phyloP scores from a whole-genome alignment of 1,139 yeast species.

The Maudiozyma humilis region DNA sequence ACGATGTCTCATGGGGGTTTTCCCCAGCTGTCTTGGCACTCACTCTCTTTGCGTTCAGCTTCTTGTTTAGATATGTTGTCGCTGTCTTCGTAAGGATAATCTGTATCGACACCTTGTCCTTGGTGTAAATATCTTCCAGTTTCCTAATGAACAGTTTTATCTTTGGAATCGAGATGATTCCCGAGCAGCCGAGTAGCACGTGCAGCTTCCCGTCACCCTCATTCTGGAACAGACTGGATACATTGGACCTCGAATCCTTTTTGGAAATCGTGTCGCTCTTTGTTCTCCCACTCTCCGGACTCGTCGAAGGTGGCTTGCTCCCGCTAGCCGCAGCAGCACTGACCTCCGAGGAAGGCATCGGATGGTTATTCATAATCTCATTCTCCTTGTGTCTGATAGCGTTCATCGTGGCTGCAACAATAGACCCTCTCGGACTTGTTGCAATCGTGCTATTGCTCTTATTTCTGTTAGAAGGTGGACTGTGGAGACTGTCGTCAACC shows the following conservation, averaged over 20 bases:
- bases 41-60: not conserved
- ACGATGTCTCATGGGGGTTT: not conserved
- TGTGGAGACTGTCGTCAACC: slow-evolving; percentile 57
- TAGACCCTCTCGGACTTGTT: slow-evolving; percentile 2
- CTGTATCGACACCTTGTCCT: slow-evolving; percentile 65
- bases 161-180: slow-evolving; percentile 71
- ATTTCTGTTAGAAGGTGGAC: slow-evolving; percentile 16
- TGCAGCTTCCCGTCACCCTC: slow-evolving; percentile 89
- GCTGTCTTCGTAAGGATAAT: slow-evolving; percentile 73
- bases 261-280: slow-evolving; percentile 31
- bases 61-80: slow-evolving; percentile 52
- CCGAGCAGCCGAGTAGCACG: slow-evolving; percentile 79
- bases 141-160: slow-evolving; percentile 65
- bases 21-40: not conserved
- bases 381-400: slow-evolving; percentile 1
- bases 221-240: slow-evolving; percentile 66
- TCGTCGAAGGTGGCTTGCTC: not conserved
- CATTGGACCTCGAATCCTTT: slow-evolving; percentile 50
- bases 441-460: slow-evolving; percentile 1
- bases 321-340: not conserved
- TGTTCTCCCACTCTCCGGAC: not conserved
- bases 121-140: slow-evolving; percentile 66
- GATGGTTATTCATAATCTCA: not conserved
- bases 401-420: slow-evolving; percentile 1
- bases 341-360: not conserved